Evolutionary conservation across 495 filamentous ascomycete genomes (phyloP).

Genomic region (Hamigera avellanea): DNA sequence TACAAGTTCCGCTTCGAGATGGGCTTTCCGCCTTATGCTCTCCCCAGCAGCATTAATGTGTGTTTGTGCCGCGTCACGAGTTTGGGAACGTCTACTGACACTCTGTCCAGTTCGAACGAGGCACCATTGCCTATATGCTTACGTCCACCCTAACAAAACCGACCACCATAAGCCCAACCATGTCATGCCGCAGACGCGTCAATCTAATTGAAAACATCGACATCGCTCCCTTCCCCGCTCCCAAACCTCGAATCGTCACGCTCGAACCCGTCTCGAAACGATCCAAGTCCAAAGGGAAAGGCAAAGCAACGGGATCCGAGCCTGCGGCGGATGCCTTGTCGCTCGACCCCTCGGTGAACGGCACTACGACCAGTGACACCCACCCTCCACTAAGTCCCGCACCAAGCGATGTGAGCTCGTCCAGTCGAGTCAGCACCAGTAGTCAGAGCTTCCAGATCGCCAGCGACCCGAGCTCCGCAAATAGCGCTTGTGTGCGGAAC

Average conservation of each 20-base stretch:
- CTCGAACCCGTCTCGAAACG: conserved; percentile 60
- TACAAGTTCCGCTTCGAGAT: conserved; percentile 94
- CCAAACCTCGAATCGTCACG: conserved; percentile 63
- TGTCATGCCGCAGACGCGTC: conserved; percentile 68
- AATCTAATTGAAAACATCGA: conserved; percentile 63
- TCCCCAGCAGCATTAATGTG: conserved; percentile 93
- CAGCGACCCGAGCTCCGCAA: conserved; percentile 24
- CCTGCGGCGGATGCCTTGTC: conserved; percentile 23
- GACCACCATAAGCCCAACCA: conserved; percentile 69
- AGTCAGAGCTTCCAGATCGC: conserved; percentile 40
- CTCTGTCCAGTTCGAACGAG: conserved; percentile 73
- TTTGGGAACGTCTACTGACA: no score
- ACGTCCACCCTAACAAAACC: conserved; percentile 84
- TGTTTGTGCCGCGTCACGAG: no score
- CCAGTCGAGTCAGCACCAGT: conserved; percentile 48
- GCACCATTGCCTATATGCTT: conserved; percentile 82
- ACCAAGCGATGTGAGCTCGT: conserved; percentile 53
- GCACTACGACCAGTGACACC: conserved; percentile 14
- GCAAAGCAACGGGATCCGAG: conserved; percentile 23
- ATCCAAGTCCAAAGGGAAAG: conserved; percentile 35
- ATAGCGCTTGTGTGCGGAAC: conserved; percentile 25
- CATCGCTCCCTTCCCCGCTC: conserved; percentile 42
- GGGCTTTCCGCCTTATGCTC: conserved; percentile 58
- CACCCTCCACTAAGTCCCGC: conserved; percentile 41
- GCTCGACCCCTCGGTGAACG: conserved; percentile 20